These are phyloP conservation scores for Purshia tridentata DNA, from an alignment of 306 rosid species.

Conservation along the genomic window DNA sequence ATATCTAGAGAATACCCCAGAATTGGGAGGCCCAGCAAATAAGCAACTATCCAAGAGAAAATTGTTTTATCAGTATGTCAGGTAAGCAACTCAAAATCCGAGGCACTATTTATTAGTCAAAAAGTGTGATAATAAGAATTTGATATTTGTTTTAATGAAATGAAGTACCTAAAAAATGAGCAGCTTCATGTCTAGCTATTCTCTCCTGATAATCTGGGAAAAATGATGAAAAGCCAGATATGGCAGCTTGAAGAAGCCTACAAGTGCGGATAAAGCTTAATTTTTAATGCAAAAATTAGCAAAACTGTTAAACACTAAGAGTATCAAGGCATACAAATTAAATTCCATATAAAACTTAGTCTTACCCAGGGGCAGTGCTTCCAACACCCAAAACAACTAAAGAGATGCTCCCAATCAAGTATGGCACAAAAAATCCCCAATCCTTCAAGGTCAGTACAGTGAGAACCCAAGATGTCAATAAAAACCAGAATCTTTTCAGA, in stretches of 20 bases:
- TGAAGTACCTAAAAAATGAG: constrained; percentile 74
- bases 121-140: not conserved
- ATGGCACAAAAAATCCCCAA: constrained; percentile 95
- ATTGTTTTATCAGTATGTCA: not conserved
- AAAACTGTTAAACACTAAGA: not conserved
- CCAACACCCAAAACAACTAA: constrained; percentile 86
- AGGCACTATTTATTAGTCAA: not conserved
- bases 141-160: not conserved
- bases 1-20: constrained; percentile 84
- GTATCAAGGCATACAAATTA: constrained; percentile 2
- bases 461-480: constrained; percentile 26
- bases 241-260: constrained; percentile 97
- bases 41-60: constrained; percentile 53
- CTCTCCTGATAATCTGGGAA: constrained; percentile 94
- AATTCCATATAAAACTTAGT: constrained; percentile 8
- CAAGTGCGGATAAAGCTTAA: constrained; percentile 30
- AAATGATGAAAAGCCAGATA: constrained; percentile 75
- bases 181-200: constrained; percentile 93
- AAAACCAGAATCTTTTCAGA: constrained; percentile 7
- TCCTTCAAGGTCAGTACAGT: constrained; percentile 49
- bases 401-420: constrained; percentile 89
- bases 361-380: constrained; percentile 92
- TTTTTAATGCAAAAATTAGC: constrained; percentile 19
- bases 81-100: constrained; percentile 43
- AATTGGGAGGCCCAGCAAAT: constrained; percentile 83